Percentiles rank a stretch among this genome's conserved stretches.
phyloP scores from a whole-genome alignment of 352 stramenopile genomes.

The Elongisporangium anandrum region DNA sequence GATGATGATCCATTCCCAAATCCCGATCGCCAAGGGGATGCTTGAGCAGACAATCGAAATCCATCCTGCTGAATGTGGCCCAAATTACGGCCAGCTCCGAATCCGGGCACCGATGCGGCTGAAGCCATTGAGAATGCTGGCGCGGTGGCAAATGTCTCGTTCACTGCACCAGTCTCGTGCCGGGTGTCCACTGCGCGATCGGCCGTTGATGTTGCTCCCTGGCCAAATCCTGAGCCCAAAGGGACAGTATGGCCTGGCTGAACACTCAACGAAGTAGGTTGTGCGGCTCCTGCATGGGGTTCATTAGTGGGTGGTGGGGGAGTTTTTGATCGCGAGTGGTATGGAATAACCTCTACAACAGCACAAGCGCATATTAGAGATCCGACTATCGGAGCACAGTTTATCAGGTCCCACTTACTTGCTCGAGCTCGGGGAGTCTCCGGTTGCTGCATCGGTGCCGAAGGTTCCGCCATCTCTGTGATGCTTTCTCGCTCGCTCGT shows the following conservation, averaged over 20 bases:
- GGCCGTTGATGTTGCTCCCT: neutral
- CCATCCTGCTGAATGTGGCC: neutral
- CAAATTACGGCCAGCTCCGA: neutral
- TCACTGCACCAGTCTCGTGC: neutral
- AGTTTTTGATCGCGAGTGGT: neutral
- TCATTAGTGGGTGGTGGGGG: neutral
- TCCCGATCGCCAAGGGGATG: constrained; percentile 15
- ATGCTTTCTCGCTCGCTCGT: neutral
- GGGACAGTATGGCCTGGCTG: neutral
- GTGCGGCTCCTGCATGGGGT: neutral
- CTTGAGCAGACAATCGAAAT: neutral
- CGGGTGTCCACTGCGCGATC: neutral
- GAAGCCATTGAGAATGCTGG: neutral
- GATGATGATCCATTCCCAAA: constrained; percentile 1
- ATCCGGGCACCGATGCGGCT: neutral
- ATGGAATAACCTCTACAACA: neutral
- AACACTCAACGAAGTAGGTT: neutral
- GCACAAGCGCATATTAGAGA: neutral
- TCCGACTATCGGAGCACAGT: neutral
- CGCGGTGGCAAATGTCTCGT: neutral
- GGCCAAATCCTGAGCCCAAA: neutral
- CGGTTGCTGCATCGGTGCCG: neutral
- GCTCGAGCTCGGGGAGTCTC: neutral
- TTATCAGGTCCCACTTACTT: neutral
- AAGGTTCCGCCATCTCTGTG: neutral